phyloP scores from a whole-genome alignment of 2,329 filamentous ascomycete species.

The Colletotrichum horii region DNA sequence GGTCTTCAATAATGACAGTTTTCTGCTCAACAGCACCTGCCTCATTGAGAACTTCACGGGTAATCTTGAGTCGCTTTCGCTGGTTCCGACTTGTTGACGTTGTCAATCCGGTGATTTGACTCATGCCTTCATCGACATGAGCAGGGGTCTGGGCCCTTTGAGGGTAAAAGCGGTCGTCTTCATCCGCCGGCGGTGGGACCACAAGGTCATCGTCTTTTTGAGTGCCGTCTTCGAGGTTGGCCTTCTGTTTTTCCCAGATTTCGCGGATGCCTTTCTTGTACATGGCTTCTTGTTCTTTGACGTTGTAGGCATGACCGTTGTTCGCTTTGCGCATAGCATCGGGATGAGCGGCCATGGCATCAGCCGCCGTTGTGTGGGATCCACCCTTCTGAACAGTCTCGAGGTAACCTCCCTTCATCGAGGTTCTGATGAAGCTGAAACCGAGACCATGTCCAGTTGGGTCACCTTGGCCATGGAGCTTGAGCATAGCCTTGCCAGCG shows the following conservation, averaged over 20 bases:
- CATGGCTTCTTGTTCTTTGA: conserved; percentile 88
- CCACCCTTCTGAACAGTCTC: conserved; percentile 71
- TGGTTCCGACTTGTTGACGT: conserved; percentile 67
- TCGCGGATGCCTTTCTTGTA: conserved; percentile 91
- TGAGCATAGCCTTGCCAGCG: conserved; percentile 94
- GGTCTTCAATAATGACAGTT: conserved; percentile 76
- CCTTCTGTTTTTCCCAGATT: conserved; percentile 90
- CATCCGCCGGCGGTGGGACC: conserved; percentile 61
- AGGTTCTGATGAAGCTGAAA: conserved; percentile 96
- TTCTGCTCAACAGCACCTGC: conserved; percentile 62
- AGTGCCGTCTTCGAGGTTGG: conserved; percentile 74
- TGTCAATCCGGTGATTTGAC: conserved; percentile 77
- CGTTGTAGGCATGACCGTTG: conserved; percentile 96
- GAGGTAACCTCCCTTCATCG: conserved; percentile 96
- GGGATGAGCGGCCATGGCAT: conserved; percentile 81
- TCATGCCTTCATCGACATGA: conserved; percentile 76
- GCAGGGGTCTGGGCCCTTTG: conserved; percentile 74
- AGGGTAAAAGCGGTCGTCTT: conserved; percentile 73
- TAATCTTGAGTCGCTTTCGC: conserved; percentile 76
- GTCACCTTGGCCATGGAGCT: conserved; percentile 92
- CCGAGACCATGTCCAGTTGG: conserved; percentile 92
- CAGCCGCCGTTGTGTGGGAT: conserved; percentile 71
- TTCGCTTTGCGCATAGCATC: conserved; percentile 72
- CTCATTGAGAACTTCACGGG: conserved; percentile 58
- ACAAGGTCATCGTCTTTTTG: conserved; percentile 68